Evolutionary conservation across 1,139 yeast species (phyloP), one percentile per base, ranked within the genome.

Genomic region (Hemisphaericaspora subhashii): DNA sequence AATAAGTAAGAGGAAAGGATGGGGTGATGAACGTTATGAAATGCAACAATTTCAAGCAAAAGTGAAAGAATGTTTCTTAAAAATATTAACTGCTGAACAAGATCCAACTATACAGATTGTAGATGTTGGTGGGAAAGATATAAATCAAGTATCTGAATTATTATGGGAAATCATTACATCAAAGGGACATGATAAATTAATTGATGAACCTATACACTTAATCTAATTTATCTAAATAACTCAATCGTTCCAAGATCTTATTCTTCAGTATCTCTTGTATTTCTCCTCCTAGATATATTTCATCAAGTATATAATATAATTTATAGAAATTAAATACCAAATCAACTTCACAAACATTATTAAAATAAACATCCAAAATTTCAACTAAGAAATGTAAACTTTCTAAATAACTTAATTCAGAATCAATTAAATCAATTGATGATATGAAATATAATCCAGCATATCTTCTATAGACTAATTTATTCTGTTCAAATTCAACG

Each of bases 281-380:
- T 55, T 86, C 94, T 8, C 95, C 95, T 8, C 87, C 90, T 37
- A 83, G 58, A 55, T 80, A 84, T 53, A 86, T 72, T 56, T 86
- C 94, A 57, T 86, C 95, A 44, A 86, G 57, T 10, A 86, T 79
- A 46, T 72, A 68, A 57, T 86, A 83, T 18, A 84, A 76, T 57
- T 82, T 84, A 63, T 81, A 79, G 59, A 86, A 86, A 58, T 85
- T 85, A 64, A 86, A 86, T 16, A 87, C 89, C 42, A 87, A 74
- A 58, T 92, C 98, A 51, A 92, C 72, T 63, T 92, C 98, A 64
- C 98, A 90, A n/a, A 92, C 98, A 54, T 84, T 89, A 47, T 78
- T 72, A 55, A 92, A 92, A 59, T 85, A 88, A 5, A 82, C 73
- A 58, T 92, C 98, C 44, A 92, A 66, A 9, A 89, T 79, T 60